Percentiles rank a stretch among this genome's conserved stretches.
Evolutionary conservation across 192 early-diverging fungal species (phyloP).

Genomic region (Podila horticola): DNA sequence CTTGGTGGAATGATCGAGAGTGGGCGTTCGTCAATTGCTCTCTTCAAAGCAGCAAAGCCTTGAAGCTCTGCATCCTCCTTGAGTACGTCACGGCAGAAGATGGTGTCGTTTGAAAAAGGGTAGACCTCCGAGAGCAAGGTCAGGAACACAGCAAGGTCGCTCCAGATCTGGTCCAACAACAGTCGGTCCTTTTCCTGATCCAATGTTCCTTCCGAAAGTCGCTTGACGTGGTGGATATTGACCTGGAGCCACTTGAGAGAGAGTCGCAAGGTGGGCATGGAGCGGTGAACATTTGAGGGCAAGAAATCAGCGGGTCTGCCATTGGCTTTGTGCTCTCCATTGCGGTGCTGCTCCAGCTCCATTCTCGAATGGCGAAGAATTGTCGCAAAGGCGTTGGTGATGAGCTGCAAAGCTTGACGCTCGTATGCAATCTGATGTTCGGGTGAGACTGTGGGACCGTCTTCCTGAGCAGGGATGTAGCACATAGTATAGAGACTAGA

Average conservation of each 20-base stretch:
- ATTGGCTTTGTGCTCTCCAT: constrained; percentile 34
- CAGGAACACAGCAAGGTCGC: constrained; percentile 21
- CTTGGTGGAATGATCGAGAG: constrained; percentile 46
- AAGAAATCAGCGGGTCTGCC: constrained; percentile 36
- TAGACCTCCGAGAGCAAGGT: constrained; percentile 25
- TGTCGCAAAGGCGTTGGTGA: constrained; percentile 37
- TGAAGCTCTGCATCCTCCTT: constrained; percentile 56
- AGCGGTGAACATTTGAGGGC: constrained; percentile 46
- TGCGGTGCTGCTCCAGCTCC: constrained; percentile 42
- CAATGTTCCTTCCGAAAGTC: constrained; percentile 40
- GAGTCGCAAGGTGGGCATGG: constrained; percentile 34
- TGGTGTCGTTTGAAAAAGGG: constrained; percentile 32
- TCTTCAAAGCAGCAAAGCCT: constrained; percentile 52
- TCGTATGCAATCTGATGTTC: constrained; percentile 33
- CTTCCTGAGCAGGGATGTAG: constrained; percentile 45
- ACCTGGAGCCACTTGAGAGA: constrained; percentile 46
- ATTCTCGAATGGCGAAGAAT: constrained; percentile 21
- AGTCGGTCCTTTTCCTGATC: constrained; percentile 16
- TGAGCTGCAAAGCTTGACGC: constrained; percentile 39
- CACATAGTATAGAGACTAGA: constrained; percentile 48
- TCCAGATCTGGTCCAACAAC: constrained; percentile 24
- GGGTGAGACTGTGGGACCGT: constrained; percentile 14
- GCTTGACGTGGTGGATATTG: constrained; percentile 47
- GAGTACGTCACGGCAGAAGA: constrained; percentile 48
- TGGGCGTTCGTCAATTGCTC: constrained; percentile 43